Conservation (phyloP, 2,329 filamentous ascomycete genomes). For the Orbilia brochopaga region DNA sequence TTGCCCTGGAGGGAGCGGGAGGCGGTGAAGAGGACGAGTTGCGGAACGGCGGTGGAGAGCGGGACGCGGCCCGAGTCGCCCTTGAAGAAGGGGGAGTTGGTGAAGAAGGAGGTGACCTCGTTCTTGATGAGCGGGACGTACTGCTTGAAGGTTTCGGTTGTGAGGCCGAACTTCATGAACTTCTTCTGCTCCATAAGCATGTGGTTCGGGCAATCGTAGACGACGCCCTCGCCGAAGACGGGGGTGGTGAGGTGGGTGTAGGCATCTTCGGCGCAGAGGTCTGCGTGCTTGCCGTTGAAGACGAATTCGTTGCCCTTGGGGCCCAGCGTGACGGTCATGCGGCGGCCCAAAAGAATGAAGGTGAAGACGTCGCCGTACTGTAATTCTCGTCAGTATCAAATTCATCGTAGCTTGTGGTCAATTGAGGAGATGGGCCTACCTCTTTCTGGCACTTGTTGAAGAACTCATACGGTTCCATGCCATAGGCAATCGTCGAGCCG, state of each 20-base stretch:
- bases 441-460: conserved; percentile 76
- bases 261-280: conserved; percentile 88
- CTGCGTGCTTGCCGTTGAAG: conserved; percentile 85
- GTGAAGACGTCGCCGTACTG: conserved; percentile 90
- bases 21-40: conserved; percentile 83
- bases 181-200: conserved; percentile 92
- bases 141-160: conserved; percentile 72
- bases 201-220: conserved; percentile 82
- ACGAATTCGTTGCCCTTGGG: conserved; percentile 86
- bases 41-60: conserved; percentile 71
- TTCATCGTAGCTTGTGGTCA: conserved; percentile 21
- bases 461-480: conserved; percentile 90
- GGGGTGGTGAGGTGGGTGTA: conserved; percentile 77
- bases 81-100: conserved; percentile 65
- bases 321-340: conserved; percentile 85
- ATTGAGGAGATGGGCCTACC: conserved; percentile 62
- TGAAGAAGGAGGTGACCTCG: conserved; percentile 72
- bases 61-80: conserved; percentile 68
- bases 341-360: conserved; percentile 84
- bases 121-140: conserved; percentile 75
- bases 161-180: conserved; percentile 84
- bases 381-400: conserved; percentile 9
- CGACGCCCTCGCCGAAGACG: conserved; percentile 77
- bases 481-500: conserved; percentile 90
- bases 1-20: conserved; percentile 75